Conservation (phyloP, 2,329 filamentous ascomycete genomes). For the Ophiostoma quercus region DNA sequence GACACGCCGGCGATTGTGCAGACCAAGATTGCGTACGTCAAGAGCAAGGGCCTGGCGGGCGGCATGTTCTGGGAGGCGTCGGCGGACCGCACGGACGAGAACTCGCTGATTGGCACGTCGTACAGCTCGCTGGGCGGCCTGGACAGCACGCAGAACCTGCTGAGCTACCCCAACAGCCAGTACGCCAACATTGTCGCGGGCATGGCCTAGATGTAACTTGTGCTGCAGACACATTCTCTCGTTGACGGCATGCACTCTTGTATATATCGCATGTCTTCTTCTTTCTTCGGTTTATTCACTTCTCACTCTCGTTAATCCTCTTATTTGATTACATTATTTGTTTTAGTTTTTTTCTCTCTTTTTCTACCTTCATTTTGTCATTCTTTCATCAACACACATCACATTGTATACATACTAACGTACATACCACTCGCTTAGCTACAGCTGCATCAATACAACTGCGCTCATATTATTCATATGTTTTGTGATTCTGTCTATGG, state of each 20-base stretch:
- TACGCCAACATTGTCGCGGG: constrained; percentile 50
- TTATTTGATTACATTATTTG: background rate
- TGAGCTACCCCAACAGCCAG: constrained; percentile 49
- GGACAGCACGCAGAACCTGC: constrained; percentile 45
- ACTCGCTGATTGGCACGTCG: constrained; percentile 55
- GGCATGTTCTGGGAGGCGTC: constrained; percentile 85
- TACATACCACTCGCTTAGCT: constrained; percentile 7
- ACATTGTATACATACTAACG: background rate
- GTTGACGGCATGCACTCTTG: background rate
- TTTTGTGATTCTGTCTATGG: too few species aligned
- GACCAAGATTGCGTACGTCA: constrained; percentile 62
- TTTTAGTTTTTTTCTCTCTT: background rate
- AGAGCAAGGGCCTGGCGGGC: constrained; percentile 59
- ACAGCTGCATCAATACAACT: background rate
- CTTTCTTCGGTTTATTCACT: background rate
- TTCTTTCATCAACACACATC: background rate
- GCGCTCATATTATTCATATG: background rate
- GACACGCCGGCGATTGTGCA: constrained; percentile 57
- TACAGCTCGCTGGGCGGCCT: constrained; percentile 42
- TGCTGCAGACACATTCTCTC: too few species aligned
- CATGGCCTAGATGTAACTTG: constrained; percentile 18
- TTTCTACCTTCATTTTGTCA: background rate
- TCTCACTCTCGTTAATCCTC: background rate
- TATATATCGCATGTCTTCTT: background rate
- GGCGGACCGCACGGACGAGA: constrained; percentile 55